These are phyloP conservation scores for Berkeleyomyces rouxiae DNA, from an alignment of 2,329 filamentous ascomycete genomes.

Conservation along the genomic window DNA sequence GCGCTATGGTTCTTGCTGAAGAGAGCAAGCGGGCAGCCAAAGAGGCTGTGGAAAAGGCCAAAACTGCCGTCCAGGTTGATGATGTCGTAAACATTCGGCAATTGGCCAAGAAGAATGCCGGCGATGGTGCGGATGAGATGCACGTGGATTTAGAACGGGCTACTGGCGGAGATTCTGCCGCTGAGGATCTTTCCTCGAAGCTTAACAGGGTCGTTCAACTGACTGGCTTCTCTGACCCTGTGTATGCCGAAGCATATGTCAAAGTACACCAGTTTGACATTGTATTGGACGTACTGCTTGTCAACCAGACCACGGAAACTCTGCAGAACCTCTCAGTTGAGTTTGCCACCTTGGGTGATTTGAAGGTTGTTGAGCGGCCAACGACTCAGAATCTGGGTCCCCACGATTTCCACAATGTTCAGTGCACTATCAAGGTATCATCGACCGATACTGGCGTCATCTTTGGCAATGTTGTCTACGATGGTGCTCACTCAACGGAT, in stretches of 20 bases:
- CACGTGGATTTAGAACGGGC: slow-evolving; percentile 85
- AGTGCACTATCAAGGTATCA: slow-evolving; percentile 96
- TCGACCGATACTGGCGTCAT: slow-evolving; percentile 97
- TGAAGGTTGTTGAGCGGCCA: slow-evolving; percentile 93
- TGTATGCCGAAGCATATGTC: slow-evolving; percentile 98
- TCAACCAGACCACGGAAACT: slow-evolving; percentile 94
- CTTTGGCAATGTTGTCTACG: slow-evolving; percentile 96
- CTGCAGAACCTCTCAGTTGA: slow-evolving; percentile 94
- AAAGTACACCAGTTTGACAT: slow-evolving; percentile 99
- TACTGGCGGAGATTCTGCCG: slow-evolving; percentile 68
- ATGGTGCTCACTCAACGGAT: slow-evolving; percentile 79
- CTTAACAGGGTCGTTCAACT: slow-evolving; percentile 91
- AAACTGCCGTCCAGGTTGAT: slow-evolving; percentile 86
- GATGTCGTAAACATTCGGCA: slow-evolving; percentile 89
- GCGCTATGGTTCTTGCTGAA: slow-evolving; percentile 90
- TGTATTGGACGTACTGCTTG: slow-evolving; percentile 83
- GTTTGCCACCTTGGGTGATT: slow-evolving; percentile 92
- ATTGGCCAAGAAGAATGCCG: slow-evolving; percentile 74
- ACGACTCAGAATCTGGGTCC: slow-evolving; percentile 90
- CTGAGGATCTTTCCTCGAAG: slow-evolving; percentile 83
- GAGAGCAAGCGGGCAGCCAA: slow-evolving; percentile 96
- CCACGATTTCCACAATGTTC: slow-evolving; percentile 95
- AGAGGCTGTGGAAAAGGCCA: slow-evolving; percentile 81
- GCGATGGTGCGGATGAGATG: slow-evolving; percentile 69
- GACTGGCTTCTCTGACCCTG: slow-evolving; percentile 93